Conservation (phyloP, 1,284 basidiomycete species). For the Tilletiaria anomala region DNA sequence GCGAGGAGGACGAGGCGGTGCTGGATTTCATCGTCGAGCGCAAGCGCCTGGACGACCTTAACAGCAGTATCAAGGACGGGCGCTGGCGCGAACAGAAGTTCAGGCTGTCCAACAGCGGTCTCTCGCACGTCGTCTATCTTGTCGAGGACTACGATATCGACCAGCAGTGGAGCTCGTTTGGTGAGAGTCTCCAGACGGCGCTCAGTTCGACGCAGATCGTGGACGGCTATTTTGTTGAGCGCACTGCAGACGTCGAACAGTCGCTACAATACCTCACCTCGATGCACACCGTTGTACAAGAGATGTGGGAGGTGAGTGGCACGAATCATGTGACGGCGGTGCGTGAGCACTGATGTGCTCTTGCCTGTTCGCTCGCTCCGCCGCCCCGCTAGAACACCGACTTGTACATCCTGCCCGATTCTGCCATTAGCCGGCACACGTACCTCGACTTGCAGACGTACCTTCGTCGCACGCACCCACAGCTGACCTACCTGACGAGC, state of each 20-base stretch:
- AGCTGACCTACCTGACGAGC: conserved; percentile 41
- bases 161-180: conserved; percentile 27
- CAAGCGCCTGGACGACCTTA: conserved; percentile 48
- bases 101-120: conserved; percentile 44
- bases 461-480: conserved; percentile 37
- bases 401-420: conserved; percentile 43
- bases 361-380: not conserved
- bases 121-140: conserved; percentile 46
- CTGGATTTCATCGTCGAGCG: conserved; percentile 49
- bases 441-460: conserved; percentile 39
- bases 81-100: conserved; percentile 49
- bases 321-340: not conserved
- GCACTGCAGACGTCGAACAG: conserved; percentile 44
- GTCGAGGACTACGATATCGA: conserved; percentile 46
- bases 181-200: conserved; percentile 38
- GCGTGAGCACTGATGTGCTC: too few relatives aligned
- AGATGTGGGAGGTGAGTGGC: conserved; percentile 37
- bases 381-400: conserved; percentile 25
- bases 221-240: conserved; percentile 48
- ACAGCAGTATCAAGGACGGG: conserved; percentile 45
- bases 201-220: conserved; percentile 47
- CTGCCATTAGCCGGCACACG: conserved; percentile 34
- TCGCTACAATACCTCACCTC: conserved; percentile 45
- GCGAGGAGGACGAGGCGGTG: conserved; percentile 42
- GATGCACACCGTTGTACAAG: conserved; percentile 43